A percentile compares a stretch with the other conserved stretches of the same genome.
Evolutionary conservation across 495 filamentous ascomycete genomes (phyloP).

Genomic region (Penicillium paradoxum): DNA sequence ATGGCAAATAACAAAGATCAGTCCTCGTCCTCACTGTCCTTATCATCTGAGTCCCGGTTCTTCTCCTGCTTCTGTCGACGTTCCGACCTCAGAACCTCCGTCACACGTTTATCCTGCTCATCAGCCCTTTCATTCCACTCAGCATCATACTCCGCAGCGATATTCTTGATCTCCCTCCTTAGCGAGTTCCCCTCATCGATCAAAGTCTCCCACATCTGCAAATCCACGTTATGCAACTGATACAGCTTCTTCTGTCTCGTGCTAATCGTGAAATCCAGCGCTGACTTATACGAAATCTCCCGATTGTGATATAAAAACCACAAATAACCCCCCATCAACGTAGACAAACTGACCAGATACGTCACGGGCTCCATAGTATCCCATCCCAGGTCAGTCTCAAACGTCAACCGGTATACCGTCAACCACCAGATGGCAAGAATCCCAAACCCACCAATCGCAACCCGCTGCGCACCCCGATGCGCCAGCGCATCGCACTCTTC

Average conservation of each 20-base stretch:
- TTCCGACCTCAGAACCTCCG: conserved; percentile 62
- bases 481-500: conserved; percentile 75
- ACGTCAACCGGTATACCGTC: conserved; percentile 70
- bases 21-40: conserved; percentile 28
- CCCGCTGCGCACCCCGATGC: conserved; percentile 67
- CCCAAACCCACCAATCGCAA: conserved; percentile 74
- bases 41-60: conserved; percentile 40
- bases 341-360: conserved; percentile 76
- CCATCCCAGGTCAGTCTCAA: conserved; percentile 78
- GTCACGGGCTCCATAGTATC: conserved; percentile 90
- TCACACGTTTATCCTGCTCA: conserved; percentile 69
- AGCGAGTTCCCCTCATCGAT: conserved; percentile 79
- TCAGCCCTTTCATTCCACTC: conserved; percentile 85
- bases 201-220: conserved; percentile 68
- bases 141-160: conserved; percentile 88
- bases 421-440: conserved; percentile 74
- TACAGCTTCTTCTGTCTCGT: conserved; percentile 75
- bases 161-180: conserved; percentile 70
- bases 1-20: neutral
- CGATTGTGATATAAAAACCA: conserved; percentile 94
- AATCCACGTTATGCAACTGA: conserved; percentile 65
- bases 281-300: conserved; percentile 78
- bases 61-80: conserved; percentile 47
- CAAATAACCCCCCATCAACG: conserved; percentile 82
- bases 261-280: conserved; percentile 80